Percentiles rank a stretch among this genome's conserved stretches.
These are phyloP conservation scores for Rubus idaeus DNA, from an alignment of 306 rosid species.

Conservation along the genomic window DNA sequence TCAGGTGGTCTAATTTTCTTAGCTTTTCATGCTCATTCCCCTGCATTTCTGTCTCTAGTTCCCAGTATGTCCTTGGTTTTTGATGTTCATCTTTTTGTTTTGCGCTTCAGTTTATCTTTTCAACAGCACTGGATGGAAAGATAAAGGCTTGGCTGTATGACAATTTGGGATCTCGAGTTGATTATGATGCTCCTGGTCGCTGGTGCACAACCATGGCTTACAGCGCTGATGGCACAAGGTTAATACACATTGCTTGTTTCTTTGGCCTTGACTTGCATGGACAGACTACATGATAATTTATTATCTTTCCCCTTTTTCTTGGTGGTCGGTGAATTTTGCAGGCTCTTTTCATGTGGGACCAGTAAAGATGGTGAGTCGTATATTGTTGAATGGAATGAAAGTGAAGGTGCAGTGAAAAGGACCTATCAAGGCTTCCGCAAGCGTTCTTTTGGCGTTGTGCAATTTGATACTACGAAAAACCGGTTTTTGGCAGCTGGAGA, in stretches of 20 bases:
- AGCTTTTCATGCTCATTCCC: conserved; percentile 5
- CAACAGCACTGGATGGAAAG: conserved; percentile 94
- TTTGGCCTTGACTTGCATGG: conserved; percentile 2
- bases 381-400: conserved; percentile 97
- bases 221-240: conserved; percentile 96
- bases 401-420: conserved; percentile 91
- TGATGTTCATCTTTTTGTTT: conserved; percentile 10
- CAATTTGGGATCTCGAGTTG: conserved; percentile 92
- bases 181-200: conserved; percentile 93
- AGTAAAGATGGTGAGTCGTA: conserved; percentile 90
- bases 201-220: conserved; percentile 98
- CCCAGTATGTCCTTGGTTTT: conserved; percentile 11
- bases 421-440: conserved; percentile 94
- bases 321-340: conserved; percentile 28
- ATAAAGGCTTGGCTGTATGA: conserved; percentile 98
- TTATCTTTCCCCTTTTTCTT: conserved; percentile 7
- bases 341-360: conserved; percentile 98
- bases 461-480: conserved; percentile 88
- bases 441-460: conserved; percentile 83
- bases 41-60: conserved; percentile 7
- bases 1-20: conserved; percentile 50
- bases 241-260: conserved; percentile 24
- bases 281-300: neutral
- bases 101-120: conserved; percentile 79
- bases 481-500: conserved; percentile 93